phyloP scores from a whole-genome alignment of 768 basidiomycete species.

The Phlebiopsis flavidoalba region DNA sequence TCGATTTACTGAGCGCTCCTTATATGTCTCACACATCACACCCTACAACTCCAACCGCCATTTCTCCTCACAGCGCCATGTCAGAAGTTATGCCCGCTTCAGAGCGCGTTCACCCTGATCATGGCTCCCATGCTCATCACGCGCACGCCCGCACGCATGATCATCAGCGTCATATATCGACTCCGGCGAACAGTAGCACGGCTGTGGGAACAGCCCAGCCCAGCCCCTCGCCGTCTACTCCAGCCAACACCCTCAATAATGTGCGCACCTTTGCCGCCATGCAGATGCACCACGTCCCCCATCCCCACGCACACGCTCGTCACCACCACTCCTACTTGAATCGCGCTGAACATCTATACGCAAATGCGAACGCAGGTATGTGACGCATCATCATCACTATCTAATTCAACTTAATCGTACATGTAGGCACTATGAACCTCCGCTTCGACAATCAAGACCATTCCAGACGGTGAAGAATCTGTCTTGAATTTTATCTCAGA shows the following conservation, averaged over 20 bases:
- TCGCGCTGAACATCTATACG: constrained; percentile 25
- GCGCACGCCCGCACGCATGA: constrained; percentile 13
- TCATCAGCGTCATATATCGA: constrained; percentile 10
- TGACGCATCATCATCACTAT: not conserved
- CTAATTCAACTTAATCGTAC: not conserved
- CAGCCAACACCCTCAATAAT: not conserved
- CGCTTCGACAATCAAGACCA: not conserved
- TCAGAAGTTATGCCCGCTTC: constrained; percentile 14
- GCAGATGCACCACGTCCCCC: constrained; percentile 78
- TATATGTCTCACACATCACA: constrained; percentile 29
- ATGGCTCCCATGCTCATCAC: constrained; percentile 17
- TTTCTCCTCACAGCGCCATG: constrained; percentile 18
- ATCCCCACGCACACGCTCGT: constrained; percentile 72
- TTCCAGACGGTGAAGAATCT: not conserved
- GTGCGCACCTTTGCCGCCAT: constrained; percentile 47
- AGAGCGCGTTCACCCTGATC: constrained; percentile 12
- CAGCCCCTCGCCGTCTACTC: constrained; percentile 7
- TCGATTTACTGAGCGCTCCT: constrained; percentile 26
- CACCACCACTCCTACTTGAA: constrained; percentile 58
- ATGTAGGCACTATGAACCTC: not conserved
- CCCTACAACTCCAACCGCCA: constrained; percentile 16
- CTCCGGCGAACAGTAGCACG: not conserved
- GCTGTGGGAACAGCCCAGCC: not conserved
- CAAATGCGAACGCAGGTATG: not conserved
- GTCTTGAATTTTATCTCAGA: no score